phyloP scores from a whole-genome alignment of 331 rosid genomes.

The Cydonia oblonga region DNA sequence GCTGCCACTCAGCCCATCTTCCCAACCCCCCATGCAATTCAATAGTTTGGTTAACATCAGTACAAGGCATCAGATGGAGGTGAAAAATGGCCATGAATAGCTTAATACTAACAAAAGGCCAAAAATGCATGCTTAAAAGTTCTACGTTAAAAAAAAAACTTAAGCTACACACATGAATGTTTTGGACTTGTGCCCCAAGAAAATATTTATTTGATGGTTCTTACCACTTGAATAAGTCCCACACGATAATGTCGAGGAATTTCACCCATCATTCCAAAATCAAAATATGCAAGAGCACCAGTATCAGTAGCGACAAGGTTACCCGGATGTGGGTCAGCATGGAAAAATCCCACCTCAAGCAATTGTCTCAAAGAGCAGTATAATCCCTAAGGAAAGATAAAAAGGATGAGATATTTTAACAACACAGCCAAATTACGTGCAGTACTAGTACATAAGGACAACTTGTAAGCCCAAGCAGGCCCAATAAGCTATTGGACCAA shows the following conservation, averaged over 20 bases:
- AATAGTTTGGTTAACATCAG: neutral
- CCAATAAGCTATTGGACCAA: neutral
- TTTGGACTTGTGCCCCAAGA: neutral
- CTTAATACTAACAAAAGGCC: neutral
- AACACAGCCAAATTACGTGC: neutral
- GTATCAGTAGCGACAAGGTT: slow-evolving; percentile 72
- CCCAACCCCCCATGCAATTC: neutral
- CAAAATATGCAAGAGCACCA: slow-evolving; percentile 86
- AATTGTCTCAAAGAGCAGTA: slow-evolving; percentile 88
- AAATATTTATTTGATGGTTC: slow-evolving; percentile 1
- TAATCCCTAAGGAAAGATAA: slow-evolving; percentile 52
- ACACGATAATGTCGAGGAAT: slow-evolving; percentile 89
- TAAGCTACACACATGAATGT: neutral
- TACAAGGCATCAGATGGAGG: neutral
- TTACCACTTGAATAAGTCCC: slow-evolving; percentile 85
- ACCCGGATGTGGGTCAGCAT: slow-evolving; percentile 99
- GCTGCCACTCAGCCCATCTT: neutral
- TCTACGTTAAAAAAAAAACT: neutral
- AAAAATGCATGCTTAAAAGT: neutral
- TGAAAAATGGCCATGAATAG: neutral
- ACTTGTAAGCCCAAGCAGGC: neutral
- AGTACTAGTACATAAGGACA: neutral
- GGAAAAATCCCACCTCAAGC: slow-evolving; percentile 89
- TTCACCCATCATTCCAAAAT: slow-evolving; percentile 99
- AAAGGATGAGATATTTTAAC: slow-evolving; percentile 2